Base-by-base conservation (phyloP, 257 asterid genomes). In the Nicotiana otophora region DNA sequence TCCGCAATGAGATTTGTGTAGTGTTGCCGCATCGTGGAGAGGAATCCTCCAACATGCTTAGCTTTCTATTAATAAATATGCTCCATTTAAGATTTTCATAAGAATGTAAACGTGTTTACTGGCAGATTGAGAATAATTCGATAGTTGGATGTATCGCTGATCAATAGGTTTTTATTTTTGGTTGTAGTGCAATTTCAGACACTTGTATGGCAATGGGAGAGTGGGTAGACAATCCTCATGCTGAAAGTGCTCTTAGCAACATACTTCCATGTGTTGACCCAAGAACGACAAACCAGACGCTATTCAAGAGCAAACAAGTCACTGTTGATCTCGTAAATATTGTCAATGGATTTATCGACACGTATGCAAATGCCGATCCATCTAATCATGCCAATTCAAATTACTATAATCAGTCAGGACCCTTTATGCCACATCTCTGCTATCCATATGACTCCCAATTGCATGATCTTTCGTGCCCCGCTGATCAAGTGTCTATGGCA, bases 181-280 rank as follows among this genome's bases (percentile, higher is more conserved):
- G 67, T 86, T 86, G 53, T 87, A 94, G 99, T 76, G 91, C 94
- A 61, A 93, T 93, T 58, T 66, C 94, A 0, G 99, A 96, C 81
- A 93, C 98, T 12, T 93, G 98, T 86, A 63, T 94, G 92, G 97
- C 99, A 54, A 96, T 96, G 99, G 95, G 93, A 74, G 99, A 96
- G 83, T 96, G 99, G 99, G 97, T 91, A 54, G 98, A 93, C 81
- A 94, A 96, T 83, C 99, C 99, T 57, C 98, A 90, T 8, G 97
- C 99, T 6, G 99, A 93, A 88, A 96, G 97, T 30, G 99, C 98
- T n/a, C 93, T 96, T 17, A 94, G 97, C 91, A 91, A 89, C 87
- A 96, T 96, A 86, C 95, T 96, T 82, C 99, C 99, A n/a, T 96
- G 99, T 61, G 98, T 96, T 9, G 98, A 94, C 89, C 94, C 86